Conservation (phyloP, 768 basidiomycete genomes). For the Mrakia gelida region DNA sequence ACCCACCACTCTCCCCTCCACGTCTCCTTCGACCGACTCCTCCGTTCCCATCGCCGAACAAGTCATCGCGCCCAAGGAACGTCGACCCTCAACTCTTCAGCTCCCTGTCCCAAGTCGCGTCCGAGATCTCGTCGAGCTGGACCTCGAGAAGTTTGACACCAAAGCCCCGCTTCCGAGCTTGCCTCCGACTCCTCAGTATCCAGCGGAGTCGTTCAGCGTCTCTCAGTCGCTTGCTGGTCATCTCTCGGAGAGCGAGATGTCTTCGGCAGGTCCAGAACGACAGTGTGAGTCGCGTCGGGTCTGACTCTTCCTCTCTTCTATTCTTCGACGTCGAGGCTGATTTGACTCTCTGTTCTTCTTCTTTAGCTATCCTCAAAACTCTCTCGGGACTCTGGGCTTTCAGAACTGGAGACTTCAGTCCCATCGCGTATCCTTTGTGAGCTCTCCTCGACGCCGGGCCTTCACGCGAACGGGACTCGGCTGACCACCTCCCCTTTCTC, state of each 20-base stretch:
- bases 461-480: neutral
- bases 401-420: constrained; percentile 52
- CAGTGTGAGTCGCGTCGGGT: constrained; percentile 43
- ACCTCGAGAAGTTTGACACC: constrained; percentile 44
- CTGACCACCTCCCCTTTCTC: neutral
- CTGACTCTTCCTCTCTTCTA: neutral
- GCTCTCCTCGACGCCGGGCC: constrained; percentile 51
- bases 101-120: neutral
- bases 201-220: constrained; percentile 10
- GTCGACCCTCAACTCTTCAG: constrained; percentile 1
- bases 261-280: constrained; percentile 56
- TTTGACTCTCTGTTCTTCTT: no score
- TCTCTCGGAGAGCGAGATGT: constrained; percentile 47
- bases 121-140: constrained; percentile 38
- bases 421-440: constrained; percentile 56
- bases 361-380: constrained; percentile 64
- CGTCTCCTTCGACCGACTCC: neutral
- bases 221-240: constrained; percentile 20
- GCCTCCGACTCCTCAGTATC: constrained; percentile 36
- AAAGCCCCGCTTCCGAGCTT: constrained; percentile 44
- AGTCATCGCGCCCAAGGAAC: neutral
- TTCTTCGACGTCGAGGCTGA: neutral
- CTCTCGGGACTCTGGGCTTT: constrained; percentile 75
- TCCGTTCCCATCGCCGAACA: neutral
- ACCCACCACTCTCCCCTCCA: neutral